These are phyloP conservation scores for Hyaloperonospora brassicae DNA, from an alignment of 352 stramenopile genomes.

Conservation along the genomic window DNA sequence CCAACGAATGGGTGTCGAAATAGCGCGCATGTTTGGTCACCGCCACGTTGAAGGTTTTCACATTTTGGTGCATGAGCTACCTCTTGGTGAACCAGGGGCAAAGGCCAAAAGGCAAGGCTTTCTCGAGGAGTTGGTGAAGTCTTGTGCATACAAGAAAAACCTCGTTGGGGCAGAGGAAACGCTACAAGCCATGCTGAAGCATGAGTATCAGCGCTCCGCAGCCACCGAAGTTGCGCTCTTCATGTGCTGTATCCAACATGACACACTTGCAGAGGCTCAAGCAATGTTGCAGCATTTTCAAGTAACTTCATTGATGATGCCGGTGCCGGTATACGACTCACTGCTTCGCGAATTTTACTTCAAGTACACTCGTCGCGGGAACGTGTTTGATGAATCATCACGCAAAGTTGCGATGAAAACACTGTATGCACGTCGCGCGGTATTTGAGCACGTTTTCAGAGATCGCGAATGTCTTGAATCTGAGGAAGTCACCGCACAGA, in stretches of 20 bases:
- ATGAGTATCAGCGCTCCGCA: constrained; percentile 42
- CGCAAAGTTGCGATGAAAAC: constrained; percentile 49
- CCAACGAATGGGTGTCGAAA: constrained; percentile 52
- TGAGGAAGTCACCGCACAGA: background rate
- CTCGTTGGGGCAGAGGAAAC: constrained; percentile 39
- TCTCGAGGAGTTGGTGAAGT: constrained; percentile 61
- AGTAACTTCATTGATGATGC: constrained; percentile 30
- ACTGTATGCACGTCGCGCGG: constrained; percentile 43
- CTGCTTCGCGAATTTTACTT: constrained; percentile 70
- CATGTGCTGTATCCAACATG: constrained; percentile 53
- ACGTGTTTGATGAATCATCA: constrained; percentile 50
- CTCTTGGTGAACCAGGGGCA: constrained; percentile 7
- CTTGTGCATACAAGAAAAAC: constrained; percentile 66
- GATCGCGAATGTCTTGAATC: constrained; percentile 32
- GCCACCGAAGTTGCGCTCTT: constrained; percentile 54
- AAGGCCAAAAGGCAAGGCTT: constrained; percentile 34
- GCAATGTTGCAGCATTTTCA: constrained; percentile 46
- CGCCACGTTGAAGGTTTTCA: constrained; percentile 43
- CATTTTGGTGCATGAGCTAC: constrained; percentile 38
- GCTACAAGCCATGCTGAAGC: constrained; percentile 32
- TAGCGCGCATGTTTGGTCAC: constrained; percentile 60
- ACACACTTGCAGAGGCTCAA: constrained; percentile 26
- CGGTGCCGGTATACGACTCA: constrained; percentile 59
- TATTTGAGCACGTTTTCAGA: constrained; percentile 51
- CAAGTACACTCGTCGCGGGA: constrained; percentile 59